Evolutionary conservation across 179 eudicot genomes (phyloP).

Genomic region (Beta macrorhiza): DNA sequence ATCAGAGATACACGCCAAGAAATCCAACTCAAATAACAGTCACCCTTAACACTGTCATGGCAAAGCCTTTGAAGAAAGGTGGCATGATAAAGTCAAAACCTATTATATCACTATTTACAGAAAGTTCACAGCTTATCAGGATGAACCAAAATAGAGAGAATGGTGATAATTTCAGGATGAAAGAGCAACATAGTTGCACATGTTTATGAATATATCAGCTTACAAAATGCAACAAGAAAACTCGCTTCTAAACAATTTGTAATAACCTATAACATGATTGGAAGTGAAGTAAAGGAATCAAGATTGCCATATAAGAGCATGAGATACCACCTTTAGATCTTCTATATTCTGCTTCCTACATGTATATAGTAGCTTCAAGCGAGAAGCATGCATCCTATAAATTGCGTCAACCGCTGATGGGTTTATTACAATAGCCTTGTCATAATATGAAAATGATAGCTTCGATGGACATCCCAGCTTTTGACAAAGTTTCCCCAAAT

Average conservation of each 20-base stretch:
- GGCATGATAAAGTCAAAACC: neutral
- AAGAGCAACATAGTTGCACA: neutral
- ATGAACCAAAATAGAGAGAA: neutral
- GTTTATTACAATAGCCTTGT: slow-evolving; percentile 70
- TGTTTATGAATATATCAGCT: neutral
- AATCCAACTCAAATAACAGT: neutral
- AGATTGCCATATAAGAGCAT: neutral
- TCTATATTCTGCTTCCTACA: slow-evolving; percentile 60
- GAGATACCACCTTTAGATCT: slow-evolving; percentile 63
- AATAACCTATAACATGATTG: neutral
- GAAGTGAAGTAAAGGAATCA: neutral
- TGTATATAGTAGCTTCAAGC: slow-evolving; percentile 82
- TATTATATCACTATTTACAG: neutral
- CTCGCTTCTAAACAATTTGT: neutral
- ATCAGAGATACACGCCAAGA: neutral
- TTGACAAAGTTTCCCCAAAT: slow-evolving; percentile 86
- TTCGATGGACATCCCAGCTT: slow-evolving; percentile 72
- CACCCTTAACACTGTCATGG: neutral
- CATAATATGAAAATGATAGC: slow-evolving; percentile 68
- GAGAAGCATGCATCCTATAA: slow-evolving; percentile 99
- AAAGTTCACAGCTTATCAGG: neutral
- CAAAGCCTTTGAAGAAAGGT: neutral
- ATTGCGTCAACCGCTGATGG: slow-evolving; percentile 94
- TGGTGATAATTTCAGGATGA: neutral
- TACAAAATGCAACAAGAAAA: neutral